These are phyloP conservation scores for Paramarasmius palmivorus DNA, from an alignment of 1,284 basidiomycete genomes.

Conservation along the genomic window DNA sequence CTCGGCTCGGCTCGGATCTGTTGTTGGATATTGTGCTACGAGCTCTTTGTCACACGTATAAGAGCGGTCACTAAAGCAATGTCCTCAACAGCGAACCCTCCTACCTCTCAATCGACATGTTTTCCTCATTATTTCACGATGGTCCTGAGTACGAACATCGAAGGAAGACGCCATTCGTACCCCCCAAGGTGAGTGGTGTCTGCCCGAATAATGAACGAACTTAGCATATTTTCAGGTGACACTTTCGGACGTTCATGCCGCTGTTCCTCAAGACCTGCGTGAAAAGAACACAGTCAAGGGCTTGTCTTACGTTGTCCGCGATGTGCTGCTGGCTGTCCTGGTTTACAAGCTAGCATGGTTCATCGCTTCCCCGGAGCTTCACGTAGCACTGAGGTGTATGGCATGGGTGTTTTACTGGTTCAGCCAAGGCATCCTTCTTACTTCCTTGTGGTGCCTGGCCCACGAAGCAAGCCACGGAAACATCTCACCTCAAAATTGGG, in stretches of 20 bases:
- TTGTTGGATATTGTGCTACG: too few relatives aligned
- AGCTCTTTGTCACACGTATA: too few relatives aligned
- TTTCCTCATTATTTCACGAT: slow-evolving; percentile 3
- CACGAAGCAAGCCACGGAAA: slow-evolving; percentile 15
- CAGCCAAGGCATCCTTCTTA: slow-evolving; percentile 12
- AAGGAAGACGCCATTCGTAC: slow-evolving; percentile 4
- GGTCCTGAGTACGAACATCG: slow-evolving; percentile 1
- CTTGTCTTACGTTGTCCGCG: slow-evolving; percentile 9
- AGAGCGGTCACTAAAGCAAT: too few relatives aligned
- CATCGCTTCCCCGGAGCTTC: slow-evolving; percentile 1
- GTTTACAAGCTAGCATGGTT: slow-evolving; percentile 7
- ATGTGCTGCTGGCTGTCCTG: slow-evolving; percentile 6
- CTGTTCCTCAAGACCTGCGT: slow-evolving; percentile 7
- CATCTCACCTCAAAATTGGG: slow-evolving; percentile 1
- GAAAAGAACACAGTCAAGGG: slow-evolving; percentile 11
- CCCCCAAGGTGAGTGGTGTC: slow-evolving; percentile 1
- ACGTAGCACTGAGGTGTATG: not conserved
- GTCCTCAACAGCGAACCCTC: too few relatives aligned
- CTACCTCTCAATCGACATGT: not conserved
- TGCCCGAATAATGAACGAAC: slow-evolving; percentile 26
- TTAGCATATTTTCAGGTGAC: slow-evolving; percentile 26
- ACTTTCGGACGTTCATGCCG: slow-evolving; percentile 10
- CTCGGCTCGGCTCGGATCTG: too few relatives aligned
- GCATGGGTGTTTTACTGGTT: slow-evolving; percentile 11
- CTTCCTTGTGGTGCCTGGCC: slow-evolving; percentile 13